Percentiles rank a stretch among this genome's conserved stretches.
phyloP scores from a whole-genome alignment of 116 monocot genomes.

The Cymodocea nodosa region DNA sequence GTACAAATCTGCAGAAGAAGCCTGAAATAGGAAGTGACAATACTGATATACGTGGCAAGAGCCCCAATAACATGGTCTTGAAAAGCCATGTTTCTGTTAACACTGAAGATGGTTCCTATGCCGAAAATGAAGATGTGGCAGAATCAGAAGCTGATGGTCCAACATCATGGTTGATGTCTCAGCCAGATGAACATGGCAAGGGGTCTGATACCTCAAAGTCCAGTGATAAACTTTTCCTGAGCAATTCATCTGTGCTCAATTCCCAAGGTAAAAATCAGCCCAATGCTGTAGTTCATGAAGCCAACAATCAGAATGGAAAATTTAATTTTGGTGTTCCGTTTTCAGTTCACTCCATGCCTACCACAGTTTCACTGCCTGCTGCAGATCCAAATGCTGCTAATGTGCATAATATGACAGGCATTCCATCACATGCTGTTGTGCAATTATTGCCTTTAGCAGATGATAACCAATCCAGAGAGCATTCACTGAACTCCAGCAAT shows the following conservation, averaged over 20 bases:
- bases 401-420: constrained; percentile 15
- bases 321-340: constrained; percentile 33
- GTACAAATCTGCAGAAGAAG: constrained; percentile 42
- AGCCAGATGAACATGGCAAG: constrained; percentile 34
- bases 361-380: constrained; percentile 7
- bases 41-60: constrained; percentile 18
- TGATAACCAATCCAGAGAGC: constrained; percentile 12
- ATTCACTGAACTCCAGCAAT: constrained; percentile 14
- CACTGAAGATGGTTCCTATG: constrained; percentile 48
- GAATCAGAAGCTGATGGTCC: constrained; percentile 79
- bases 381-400: constrained; percentile 16
- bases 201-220: constrained; percentile 19
- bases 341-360: constrained; percentile 33
- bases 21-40: constrained; percentile 20
- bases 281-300: constrained; percentile 14
- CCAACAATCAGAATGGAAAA: constrained; percentile 27
- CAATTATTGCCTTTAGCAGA: constrained; percentile 35
- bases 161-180: constrained; percentile 43
- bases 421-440: constrained; percentile 33
- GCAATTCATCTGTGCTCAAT: constrained; percentile 12
- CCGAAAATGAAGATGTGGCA: constrained; percentile 66
- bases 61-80: constrained; percentile 8
- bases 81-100: constrained; percentile 27
- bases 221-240: constrained; percentile 21
- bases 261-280: constrained; percentile 23